These are phyloP conservation scores for Rhizopogon parksii DNA, from an alignment of 1,284 basidiomycete genomes.

Conservation along the genomic window DNA sequence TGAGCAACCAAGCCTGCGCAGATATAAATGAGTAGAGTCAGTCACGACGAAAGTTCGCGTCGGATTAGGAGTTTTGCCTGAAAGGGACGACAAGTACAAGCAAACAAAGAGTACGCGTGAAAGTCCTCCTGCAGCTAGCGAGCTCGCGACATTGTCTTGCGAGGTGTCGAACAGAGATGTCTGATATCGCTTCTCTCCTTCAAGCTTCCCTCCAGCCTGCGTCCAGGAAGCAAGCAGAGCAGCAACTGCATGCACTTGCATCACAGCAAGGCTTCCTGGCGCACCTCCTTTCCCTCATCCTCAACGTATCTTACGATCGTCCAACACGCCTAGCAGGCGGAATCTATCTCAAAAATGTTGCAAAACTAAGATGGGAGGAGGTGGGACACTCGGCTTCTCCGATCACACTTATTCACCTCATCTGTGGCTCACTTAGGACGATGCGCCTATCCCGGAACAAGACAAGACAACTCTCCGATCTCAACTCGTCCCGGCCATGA, in stretches of 20 bases:
- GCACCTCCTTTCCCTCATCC: conserved; percentile 65
- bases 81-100: no score
- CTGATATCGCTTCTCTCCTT: conserved; percentile 60
- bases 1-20: no score
- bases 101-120: no score
- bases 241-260: conserved; percentile 61
- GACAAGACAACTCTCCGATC: conserved; percentile 66
- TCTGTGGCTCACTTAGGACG: conserved; percentile 41
- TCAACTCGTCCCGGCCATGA: conserved; percentile 78
- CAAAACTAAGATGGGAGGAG: conserved; percentile 82
- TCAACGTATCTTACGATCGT: conserved; percentile 61
- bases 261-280: conserved; percentile 73
- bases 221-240: conserved; percentile 76
- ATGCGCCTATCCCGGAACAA: conserved; percentile 49
- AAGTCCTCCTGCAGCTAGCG: no score
- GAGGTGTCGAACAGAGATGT: conserved; percentile 34
- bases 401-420: conserved; percentile 1
- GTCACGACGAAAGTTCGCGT: no score
- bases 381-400: conserved; percentile 36
- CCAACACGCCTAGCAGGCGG: conserved; percentile 74
- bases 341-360: conserved; percentile 85
- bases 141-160: neutral
- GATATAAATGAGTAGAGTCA: no score
- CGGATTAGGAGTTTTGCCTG: no score
- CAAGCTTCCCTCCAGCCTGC: conserved; percentile 68